These are phyloP conservation scores for Saccharomyces cerevisiae DNA, from an alignment of 805 yeast species.

Conservation along the genomic window DNA sequence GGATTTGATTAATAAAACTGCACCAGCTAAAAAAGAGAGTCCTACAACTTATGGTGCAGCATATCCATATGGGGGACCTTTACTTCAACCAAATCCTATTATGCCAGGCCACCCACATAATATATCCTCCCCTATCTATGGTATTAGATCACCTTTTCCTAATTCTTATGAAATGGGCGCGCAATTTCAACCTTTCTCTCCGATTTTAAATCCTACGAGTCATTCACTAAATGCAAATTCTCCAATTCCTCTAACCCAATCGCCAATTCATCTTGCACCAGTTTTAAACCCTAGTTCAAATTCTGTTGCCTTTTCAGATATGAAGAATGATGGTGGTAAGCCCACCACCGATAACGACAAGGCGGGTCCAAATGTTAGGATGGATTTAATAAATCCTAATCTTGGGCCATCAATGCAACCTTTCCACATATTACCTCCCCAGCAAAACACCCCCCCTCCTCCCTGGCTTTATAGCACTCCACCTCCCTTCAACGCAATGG, in stretches of 20 bases:
- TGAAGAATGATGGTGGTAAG: background rate
- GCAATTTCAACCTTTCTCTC: conserved; percentile 30
- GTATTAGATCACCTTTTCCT: conserved; percentile 27
- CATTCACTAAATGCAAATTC: conserved; percentile 19
- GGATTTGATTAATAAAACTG: background rate
- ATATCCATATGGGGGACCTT: conserved; percentile 28
- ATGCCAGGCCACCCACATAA: conserved; percentile 19
- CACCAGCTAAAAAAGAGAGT: background rate
- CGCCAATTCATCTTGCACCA: conserved; percentile 13
- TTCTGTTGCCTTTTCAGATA: background rate
- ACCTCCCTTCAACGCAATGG: conserved; percentile 24
- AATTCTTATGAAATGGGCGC: conserved; percentile 27
- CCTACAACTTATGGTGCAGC: conserved; percentile 25
- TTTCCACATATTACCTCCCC: conserved; percentile 13
- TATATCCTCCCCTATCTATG: conserved; percentile 18
- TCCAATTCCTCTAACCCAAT: conserved; percentile 13
- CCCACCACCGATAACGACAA: background rate
- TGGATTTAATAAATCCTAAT: background rate
- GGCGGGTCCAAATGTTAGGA: background rate
- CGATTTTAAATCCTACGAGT: conserved; percentile 21
- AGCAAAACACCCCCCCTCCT: conserved; percentile 23
- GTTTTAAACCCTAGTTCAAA: background rate
- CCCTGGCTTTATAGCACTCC: conserved; percentile 29
- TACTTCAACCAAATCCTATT: conserved; percentile 26
- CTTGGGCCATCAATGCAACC: background rate